Percentiles rank a stretch among this genome's conserved stretches.
These are phyloP conservation scores for Mucor ambiguus DNA, from an alignment of 371 early-diverging fungal species.

Conservation along the genomic window DNA sequence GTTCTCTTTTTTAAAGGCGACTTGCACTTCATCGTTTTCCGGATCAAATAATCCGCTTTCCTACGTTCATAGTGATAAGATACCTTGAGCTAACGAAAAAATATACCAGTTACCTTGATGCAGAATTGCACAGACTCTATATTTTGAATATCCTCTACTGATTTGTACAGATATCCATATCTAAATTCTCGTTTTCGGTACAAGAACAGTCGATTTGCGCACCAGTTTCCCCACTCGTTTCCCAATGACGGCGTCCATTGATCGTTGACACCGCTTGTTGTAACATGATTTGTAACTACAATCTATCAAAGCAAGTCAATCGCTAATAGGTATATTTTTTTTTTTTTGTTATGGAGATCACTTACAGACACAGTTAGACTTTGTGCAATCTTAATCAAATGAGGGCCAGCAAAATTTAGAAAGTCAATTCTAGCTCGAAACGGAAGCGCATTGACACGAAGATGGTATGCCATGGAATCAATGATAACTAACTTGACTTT, in stretches of 20 bases:
- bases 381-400: constrained; percentile 49
- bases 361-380: constrained; percentile 43
- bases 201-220: constrained; percentile 23
- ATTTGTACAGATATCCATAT: constrained; percentile 23
- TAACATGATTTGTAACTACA: constrained; percentile 26
- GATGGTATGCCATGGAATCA: constrained; percentile 70
- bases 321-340: background rate
- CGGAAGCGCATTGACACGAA: constrained; percentile 54
- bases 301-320: constrained; percentile 3
- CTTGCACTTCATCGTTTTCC: constrained; percentile 7
- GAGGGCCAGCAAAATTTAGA: constrained; percentile 49
- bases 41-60: constrained; percentile 19
- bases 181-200: constrained; percentile 11
- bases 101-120: constrained; percentile 10
- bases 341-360: background rate
- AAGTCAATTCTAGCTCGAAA: constrained; percentile 46
- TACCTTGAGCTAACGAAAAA: background rate
- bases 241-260: constrained; percentile 25
- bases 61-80: background rate
- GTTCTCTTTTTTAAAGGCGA: background rate
- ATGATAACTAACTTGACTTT: constrained; percentile 61
- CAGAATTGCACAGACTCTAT: constrained; percentile 17
- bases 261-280: constrained; percentile 7
- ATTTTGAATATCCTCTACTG: constrained; percentile 2
- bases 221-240: constrained; percentile 24